Percentiles rank a stretch among this genome's conserved stretches.
These are phyloP conservation scores for Alternaria ventricosa DNA, from an alignment of 2,329 filamentous ascomycete genomes.

Conservation along the genomic window DNA sequence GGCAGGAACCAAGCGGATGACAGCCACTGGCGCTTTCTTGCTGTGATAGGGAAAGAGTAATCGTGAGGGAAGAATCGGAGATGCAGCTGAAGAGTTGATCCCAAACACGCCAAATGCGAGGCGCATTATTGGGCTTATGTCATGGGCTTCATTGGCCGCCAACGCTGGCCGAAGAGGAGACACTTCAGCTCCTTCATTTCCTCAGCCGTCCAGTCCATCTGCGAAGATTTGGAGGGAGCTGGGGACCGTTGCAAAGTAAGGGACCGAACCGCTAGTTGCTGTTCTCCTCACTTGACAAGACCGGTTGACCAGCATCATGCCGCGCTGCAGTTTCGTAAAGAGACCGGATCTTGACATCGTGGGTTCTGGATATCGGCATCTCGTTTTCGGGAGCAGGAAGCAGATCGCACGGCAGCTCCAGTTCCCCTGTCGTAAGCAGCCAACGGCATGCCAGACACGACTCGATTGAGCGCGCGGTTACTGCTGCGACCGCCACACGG, in stretches of 20 bases:
- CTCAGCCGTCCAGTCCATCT: slow-evolving; percentile 15
- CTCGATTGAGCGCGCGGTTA: slow-evolving; percentile 32
- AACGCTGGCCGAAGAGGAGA: slow-evolving; percentile 26
- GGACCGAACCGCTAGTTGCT: slow-evolving; percentile 11
- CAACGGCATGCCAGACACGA: slow-evolving; percentile 19
- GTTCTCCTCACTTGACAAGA: neutral
- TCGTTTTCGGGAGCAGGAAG: slow-evolving; percentile 20
- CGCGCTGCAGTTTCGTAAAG: slow-evolving; percentile 10
- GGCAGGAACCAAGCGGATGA: slow-evolving; percentile 28
- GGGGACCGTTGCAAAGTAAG: slow-evolving; percentile 8
- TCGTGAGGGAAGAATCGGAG: slow-evolving; percentile 17
- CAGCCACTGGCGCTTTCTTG: slow-evolving; percentile 35
- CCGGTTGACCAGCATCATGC: neutral
- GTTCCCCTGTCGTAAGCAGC: slow-evolving; percentile 20
- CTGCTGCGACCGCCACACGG: slow-evolving; percentile 6
- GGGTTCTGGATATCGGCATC: slow-evolving; percentile 11
- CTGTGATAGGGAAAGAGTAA: slow-evolving; percentile 22
- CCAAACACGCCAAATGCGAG: slow-evolving; percentile 38
- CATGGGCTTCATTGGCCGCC: slow-evolving; percentile 34
- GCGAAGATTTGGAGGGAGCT: slow-evolving; percentile 10
- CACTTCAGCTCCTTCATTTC: slow-evolving; percentile 39
- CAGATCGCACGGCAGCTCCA: neutral
- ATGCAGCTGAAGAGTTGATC: slow-evolving; percentile 28
- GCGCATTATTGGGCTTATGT: slow-evolving; percentile 30
- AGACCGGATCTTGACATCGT: neutral